These are phyloP conservation scores for Podospora pseudocomata DNA, from an alignment of 495 filamentous ascomycete species.

Conservation along the genomic window DNA sequence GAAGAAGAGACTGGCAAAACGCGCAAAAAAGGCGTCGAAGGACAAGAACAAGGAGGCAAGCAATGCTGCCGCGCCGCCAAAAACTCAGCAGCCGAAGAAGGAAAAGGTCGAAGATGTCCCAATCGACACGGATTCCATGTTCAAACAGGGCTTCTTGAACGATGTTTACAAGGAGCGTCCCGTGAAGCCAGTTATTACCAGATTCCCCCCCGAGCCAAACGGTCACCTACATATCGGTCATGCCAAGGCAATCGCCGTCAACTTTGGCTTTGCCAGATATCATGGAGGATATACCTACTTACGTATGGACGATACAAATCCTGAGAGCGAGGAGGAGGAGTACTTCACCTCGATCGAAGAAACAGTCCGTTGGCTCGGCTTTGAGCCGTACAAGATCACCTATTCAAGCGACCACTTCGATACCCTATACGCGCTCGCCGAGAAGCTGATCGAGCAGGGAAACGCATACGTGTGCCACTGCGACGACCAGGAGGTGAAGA, in stretches of 20 bases:
- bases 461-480: conserved; percentile 69
- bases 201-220: conserved; percentile 91
- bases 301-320: conserved; percentile 80
- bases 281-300: conserved; percentile 70
- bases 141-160: conserved; percentile 79
- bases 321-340: conserved; percentile 73
- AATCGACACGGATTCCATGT: conserved; percentile 68
- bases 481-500: conserved; percentile 66
- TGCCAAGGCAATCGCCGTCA: conserved; percentile 93
- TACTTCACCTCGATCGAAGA: conserved; percentile 76
- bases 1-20: conserved; percentile 62
- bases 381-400: conserved; percentile 73
- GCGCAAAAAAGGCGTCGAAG: conserved; percentile 56
- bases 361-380: conserved; percentile 78
- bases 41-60: conserved; percentile 42
- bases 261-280: conserved; percentile 90
- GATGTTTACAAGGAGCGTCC: conserved; percentile 77
- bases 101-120: conserved; percentile 43
- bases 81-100: conserved; percentile 37
- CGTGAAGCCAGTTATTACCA: conserved; percentile 61
- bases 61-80: conserved; percentile 31
- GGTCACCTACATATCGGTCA: conserved; percentile 78
- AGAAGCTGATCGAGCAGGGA: conserved; percentile 73
- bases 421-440: conserved; percentile 78
- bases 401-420: conserved; percentile 81